Percentiles rank a stretch among this genome's conserved stretches.
Conservation (phyloP, 768 basidiomycete genomes). For the Lactifluus volemus region DNA sequence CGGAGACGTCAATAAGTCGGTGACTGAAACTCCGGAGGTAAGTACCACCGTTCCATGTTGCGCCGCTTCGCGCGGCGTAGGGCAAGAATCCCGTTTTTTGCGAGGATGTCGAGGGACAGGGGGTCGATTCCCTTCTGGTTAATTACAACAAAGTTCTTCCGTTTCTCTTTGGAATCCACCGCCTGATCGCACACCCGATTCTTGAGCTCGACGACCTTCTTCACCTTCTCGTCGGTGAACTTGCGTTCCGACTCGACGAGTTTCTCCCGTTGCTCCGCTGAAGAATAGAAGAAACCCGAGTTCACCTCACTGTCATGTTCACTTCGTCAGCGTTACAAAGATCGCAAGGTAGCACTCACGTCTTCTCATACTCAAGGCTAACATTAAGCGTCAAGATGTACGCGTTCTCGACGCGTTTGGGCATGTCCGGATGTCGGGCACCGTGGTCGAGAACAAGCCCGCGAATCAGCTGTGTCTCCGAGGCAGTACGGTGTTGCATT, state of each 20-base stretch:
- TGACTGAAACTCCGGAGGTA: conserved; percentile 2
- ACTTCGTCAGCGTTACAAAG: conserved; percentile 17
- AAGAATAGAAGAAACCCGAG: conserved; percentile 98
- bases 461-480: conserved; percentile 91
- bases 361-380: conserved; percentile 98
- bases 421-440: conserved; percentile 97
- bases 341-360: conserved; percentile 46
- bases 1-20: background rate
- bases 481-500: conserved; percentile 98
- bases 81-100: conserved; percentile 94
- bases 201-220: conserved; percentile 95
- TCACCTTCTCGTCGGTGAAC: conserved; percentile 89
- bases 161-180: conserved; percentile 71
- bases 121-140: conserved; percentile 99
- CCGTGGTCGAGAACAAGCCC: conserved; percentile 97
- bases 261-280: conserved; percentile 96
- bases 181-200: conserved; percentile 93
- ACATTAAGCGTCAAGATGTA: conserved; percentile 94
- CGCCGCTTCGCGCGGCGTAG: conserved; percentile 92
- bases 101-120: conserved; percentile 88
- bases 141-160: conserved; percentile 86
- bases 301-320: conserved; percentile 78
- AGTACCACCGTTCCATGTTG: conserved; percentile 90
- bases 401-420: conserved; percentile 94
- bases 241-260: conserved; percentile 94